Conservation (phyloP, 164 flowering plant genomes). For the Annona squamosa region DNA sequence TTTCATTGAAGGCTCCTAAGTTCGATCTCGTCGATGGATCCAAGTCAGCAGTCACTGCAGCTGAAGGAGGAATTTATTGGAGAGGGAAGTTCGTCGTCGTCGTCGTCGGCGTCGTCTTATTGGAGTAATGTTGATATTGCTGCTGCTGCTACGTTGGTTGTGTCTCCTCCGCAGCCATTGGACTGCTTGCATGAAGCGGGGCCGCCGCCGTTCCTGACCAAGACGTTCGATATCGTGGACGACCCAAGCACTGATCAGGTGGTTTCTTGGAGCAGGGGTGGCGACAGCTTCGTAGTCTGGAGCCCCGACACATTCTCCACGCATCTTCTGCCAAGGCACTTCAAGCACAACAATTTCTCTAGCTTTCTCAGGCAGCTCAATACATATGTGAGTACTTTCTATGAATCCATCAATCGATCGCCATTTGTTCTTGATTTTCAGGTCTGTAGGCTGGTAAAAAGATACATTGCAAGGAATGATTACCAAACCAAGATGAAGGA, state of each 20-base stretch:
- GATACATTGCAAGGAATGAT: too few relatives aligned
- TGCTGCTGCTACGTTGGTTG: slow-evolving; percentile 15
- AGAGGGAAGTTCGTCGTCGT: too few relatives aligned
- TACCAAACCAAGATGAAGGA: not conserved
- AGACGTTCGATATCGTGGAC: slow-evolving; percentile 63
- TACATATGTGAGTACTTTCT: slow-evolving; percentile 53
- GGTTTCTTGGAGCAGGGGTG: slow-evolving; percentile 63
- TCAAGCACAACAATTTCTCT: slow-evolving; percentile 88
- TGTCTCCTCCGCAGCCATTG: slow-evolving; percentile 40
- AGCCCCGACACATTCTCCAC: slow-evolving; percentile 54
- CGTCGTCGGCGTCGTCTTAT: too few relatives aligned
- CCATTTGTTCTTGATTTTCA: slow-evolving; percentile 3
- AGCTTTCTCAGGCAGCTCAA: slow-evolving; percentile 86
- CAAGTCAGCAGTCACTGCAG: too few relatives aligned
- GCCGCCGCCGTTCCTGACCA: slow-evolving; percentile 37
- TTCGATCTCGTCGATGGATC: too few relatives aligned
- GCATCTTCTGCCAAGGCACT: slow-evolving; percentile 58
- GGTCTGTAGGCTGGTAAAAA: not conserved
- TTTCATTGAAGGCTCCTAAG: too few relatives aligned
- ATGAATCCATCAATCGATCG: not conserved
- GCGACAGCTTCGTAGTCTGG: slow-evolving; percentile 74
- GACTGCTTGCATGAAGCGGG: slow-evolving; percentile 31
- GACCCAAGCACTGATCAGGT: slow-evolving; percentile 43
- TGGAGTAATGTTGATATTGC: too few relatives aligned
- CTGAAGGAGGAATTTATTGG: too few relatives aligned